Evolutionary conservation across 73 alveolate species (phyloP), one percentile per base, ranked within the genome.

Genomic region (Symbiodinium pilosum): DNA sequence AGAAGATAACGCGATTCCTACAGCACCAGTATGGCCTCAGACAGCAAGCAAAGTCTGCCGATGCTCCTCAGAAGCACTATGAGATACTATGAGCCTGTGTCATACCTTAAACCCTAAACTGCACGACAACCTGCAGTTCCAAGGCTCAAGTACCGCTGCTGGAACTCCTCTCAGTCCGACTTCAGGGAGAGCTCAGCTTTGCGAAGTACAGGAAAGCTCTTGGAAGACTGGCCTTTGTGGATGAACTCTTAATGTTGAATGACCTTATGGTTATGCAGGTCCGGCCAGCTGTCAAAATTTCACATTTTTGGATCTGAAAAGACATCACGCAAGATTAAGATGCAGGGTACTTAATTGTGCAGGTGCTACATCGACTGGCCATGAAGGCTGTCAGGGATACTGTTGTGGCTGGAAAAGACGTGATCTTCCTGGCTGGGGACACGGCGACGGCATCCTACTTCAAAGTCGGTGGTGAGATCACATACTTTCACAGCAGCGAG

Each of bases 11-110:
- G 5, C 87, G 96, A 7, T 89, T 89, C 51, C 30, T 89, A 21
- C 96, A 89, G 18, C 75, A 89, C 75, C 96, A 89, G 96, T 68
- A 14, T 26, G 77, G 77, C 77, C 40, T 64, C 2, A 18, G 77
- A 36, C 77, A 64, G 77, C 77, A 64, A 64, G 77, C 77, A 64
- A 64, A 64, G 28, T 64, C 77, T 64, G 41, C 77, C 2, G 77
- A 64, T 64, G 77, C 77, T n/a, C n/a, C n/a, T n/a, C n/a, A n/a
- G n/a, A n/a, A n/a, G n/a, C n/a, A n/a, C n/a, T n/a, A n/a, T n/a
- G n/a, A n/a, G n/a, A n/a, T n/a, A n/a, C n/a, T n/a, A n/a, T n/a
- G n/a, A n/a, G n/a, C n/a, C n/a, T n/a, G n/a, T n/a, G n/a, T n/a
- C n/a, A n/a, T n/a, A n/a, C n/a, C n/a, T n/a, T n/a, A n/a, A n/a